Evolutionary conservation across 768 basidiomycete genomes (phyloP).

Genomic region (Rhodotorula graminis): DNA sequence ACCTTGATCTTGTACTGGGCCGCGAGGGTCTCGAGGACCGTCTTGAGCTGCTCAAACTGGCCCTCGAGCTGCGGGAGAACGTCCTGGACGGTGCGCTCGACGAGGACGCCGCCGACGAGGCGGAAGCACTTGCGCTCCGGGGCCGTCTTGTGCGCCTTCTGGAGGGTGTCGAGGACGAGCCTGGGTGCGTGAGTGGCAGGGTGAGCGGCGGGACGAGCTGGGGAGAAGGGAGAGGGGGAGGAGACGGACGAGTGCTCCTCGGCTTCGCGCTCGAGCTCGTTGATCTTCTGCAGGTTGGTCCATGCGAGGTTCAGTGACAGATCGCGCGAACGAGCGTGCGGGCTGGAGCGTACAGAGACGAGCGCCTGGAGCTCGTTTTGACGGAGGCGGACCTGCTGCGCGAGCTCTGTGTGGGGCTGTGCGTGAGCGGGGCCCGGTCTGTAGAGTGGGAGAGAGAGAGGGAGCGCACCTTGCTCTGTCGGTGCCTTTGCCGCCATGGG

Average conservation of each 20-base stretch:
- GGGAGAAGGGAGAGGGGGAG: not conserved
- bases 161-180: constrained; percentile 78
- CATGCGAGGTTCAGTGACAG: not conserved
- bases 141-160: constrained; percentile 72
- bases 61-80: constrained; percentile 83
- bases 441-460: no score
- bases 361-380: constrained; percentile 29
- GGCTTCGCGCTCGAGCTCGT: constrained; percentile 89
- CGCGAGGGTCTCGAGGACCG: constrained; percentile 68
- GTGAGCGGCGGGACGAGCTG: not conserved
- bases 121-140: constrained; percentile 94
- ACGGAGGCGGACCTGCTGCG: constrained; percentile 5
- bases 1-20: constrained; percentile 84
- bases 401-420: constrained; percentile 6
- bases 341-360: not conserved
- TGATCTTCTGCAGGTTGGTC: constrained; percentile 53
- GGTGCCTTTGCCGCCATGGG: not conserved
- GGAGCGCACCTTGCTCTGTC: constrained; percentile 2
- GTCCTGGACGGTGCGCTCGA: constrained; percentile 91
- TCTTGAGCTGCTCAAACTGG: constrained; percentile 83
- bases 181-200: constrained; percentile 50
- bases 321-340: no score
- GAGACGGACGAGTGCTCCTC: constrained; percentile 82
- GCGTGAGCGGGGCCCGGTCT: no score
- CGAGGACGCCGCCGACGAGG: constrained; percentile 88